Evolutionary conservation across 208 protist genomes (phyloP).

Genomic region (Vickermania spadyakhi): DNA sequence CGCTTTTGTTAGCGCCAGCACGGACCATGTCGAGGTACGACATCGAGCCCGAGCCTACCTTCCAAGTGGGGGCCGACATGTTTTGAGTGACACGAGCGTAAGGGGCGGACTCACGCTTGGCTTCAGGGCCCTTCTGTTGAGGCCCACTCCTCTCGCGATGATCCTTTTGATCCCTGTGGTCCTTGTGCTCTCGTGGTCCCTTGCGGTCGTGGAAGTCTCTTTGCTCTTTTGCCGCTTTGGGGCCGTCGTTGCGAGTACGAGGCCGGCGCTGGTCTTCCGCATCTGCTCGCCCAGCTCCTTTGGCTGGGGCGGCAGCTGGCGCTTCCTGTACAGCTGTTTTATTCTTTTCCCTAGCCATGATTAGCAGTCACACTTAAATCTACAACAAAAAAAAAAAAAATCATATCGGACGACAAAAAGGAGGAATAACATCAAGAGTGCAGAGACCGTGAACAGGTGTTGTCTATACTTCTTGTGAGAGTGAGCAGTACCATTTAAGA

Average conservation of each 20-base stretch:
- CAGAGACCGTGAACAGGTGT: no score
- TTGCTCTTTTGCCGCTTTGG: no score
- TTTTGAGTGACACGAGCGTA: background rate
- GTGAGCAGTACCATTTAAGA: no score
- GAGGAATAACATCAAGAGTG: no score
- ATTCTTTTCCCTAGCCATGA: background rate
- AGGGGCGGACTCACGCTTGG: background rate
- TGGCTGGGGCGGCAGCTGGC: background rate
- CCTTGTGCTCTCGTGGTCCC: background rate
- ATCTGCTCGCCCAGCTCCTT: background rate
- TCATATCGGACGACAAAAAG: no score
- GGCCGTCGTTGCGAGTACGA: background rate
- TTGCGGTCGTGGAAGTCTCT: background rate
- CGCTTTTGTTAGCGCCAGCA: background rate
- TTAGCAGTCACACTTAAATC: background rate
- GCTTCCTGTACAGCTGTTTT: background rate
- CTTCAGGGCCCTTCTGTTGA: background rate
- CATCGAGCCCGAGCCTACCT: background rate
- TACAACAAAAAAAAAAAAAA: no score
- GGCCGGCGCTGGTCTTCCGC: background rate
- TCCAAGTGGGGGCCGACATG: background rate
- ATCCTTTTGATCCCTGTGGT: background rate
- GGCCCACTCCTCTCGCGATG: background rate
- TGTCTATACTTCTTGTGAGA: no score
- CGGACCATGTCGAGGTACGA: background rate